Conservation (phyloP, 257 asterid genomes). For the Leonotis leonurus region DNA sequence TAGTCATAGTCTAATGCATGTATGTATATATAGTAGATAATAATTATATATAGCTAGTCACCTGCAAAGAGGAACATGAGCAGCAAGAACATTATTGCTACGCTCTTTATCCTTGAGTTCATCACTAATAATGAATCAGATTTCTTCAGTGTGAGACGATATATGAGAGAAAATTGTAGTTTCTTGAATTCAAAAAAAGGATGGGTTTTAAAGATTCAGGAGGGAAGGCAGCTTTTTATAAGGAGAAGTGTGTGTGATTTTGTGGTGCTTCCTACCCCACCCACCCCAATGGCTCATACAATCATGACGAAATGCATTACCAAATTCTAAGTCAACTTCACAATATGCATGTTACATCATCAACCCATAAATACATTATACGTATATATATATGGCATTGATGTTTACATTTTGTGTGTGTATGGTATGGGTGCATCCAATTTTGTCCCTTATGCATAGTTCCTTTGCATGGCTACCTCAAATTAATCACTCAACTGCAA, state of each 20-base stretch:
- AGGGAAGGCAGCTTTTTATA: conserved; percentile 32
- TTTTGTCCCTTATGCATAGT: conserved; percentile 4
- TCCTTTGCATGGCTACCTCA: conserved; percentile 44
- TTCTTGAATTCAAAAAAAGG: conserved; percentile 3
- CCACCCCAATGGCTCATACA: conserved; percentile 26
- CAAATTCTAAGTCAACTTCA: conserved; percentile 61
- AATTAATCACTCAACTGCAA: neutral
- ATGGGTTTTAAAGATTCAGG: conserved; percentile 20
- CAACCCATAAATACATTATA: neutral
- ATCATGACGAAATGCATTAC: conserved; percentile 66
- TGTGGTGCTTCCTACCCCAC: conserved; percentile 41
- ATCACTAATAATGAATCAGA: conserved; percentile 9
- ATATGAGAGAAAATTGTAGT: neutral
- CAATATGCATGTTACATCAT: conserved; percentile 35
- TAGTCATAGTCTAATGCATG: too few species aligned
- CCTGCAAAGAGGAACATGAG: conserved; percentile 42
- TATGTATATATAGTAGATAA: too few species aligned
- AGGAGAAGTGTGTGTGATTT: conserved; percentile 13
- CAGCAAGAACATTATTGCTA: conserved; percentile 22
- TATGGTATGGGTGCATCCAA: conserved; percentile 20
- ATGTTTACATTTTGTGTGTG: neutral
- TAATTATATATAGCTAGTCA: too few species aligned
- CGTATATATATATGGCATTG: too few species aligned
- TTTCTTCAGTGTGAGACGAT: neutral
- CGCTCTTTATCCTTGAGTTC: conserved; percentile 30